Evolutionary conservation across 1,284 basidiomycete genomes (phyloP).

Genomic region (Porphyrellus sp.): DNA sequence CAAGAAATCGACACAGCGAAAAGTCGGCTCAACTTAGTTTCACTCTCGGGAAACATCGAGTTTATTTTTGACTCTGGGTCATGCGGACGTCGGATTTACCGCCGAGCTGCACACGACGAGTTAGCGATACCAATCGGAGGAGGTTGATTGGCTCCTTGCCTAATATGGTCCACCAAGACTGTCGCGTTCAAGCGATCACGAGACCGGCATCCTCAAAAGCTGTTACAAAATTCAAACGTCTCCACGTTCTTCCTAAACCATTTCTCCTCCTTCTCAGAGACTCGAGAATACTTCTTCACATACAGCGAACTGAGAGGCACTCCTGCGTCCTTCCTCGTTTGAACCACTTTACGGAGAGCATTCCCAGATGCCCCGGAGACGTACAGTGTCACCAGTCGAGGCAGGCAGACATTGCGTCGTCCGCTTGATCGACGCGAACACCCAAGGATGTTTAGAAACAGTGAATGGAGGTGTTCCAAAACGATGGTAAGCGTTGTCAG

Average conservation of each 20-base stretch:
- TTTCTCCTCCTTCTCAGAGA: slow-evolving; percentile 37
- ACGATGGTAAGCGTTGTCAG: neutral
- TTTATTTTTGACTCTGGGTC: no score
- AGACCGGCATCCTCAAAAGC: no score
- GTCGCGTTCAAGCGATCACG: no score
- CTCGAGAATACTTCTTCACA: slow-evolving; percentile 28
- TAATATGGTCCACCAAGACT: no score
- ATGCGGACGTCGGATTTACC: no score
- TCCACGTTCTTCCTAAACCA: slow-evolving; percentile 50
- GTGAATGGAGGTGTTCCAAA: neutral
- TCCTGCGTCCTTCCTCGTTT: slow-evolving; percentile 40
- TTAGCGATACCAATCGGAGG: no score
- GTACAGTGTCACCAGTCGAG: slow-evolving; percentile 43
- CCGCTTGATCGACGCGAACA: neutral
- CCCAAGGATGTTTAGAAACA: neutral
- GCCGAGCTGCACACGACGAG: no score
- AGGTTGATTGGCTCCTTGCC: no score
- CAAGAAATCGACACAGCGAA: no score
- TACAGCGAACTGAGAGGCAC: slow-evolving; percentile 39
- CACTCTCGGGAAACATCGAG: no score
- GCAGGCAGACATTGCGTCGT: slow-evolving; percentile 5
- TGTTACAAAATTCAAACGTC: slow-evolving; percentile 40
- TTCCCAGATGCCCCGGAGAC: slow-evolving; percentile 43
- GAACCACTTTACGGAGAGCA: slow-evolving; percentile 44
- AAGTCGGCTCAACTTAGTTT: no score